phyloP scores from a whole-genome alignment of 1,139 yeast genomes.

The Sugiyamaella sp. region DNA sequence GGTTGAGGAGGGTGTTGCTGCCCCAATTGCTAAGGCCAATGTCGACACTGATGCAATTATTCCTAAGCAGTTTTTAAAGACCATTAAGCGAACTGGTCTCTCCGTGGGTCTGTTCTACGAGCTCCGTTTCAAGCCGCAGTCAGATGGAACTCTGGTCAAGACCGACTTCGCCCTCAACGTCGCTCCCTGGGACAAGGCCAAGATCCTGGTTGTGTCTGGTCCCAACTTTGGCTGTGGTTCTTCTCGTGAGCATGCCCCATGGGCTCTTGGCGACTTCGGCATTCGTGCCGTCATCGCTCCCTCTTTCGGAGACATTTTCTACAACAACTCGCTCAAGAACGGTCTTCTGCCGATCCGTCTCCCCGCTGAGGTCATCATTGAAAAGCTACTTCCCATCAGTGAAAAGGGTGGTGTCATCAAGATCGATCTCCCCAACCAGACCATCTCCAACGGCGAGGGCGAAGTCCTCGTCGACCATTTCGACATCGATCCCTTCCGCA shows the following conservation, averaged over 20 bases:
- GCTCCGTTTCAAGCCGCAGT: conserved; percentile 71
- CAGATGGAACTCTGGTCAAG: conserved; percentile 70
- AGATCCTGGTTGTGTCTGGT: conserved; percentile 88
- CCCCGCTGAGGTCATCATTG: conserved; percentile 69
- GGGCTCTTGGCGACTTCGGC: conserved; percentile 98
- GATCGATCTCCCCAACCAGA: conserved; percentile 84
- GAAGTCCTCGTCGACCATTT: conserved; percentile 78
- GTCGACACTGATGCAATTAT: conserved; percentile 98
- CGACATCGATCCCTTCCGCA: conserved; percentile 88
- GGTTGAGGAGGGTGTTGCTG: conserved; percentile 81
- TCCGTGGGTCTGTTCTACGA: conserved; percentile 88
- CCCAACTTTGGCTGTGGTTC: conserved; percentile 99
- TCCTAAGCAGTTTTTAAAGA: conserved; percentile 96
- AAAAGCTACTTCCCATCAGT: conserved; percentile 79
- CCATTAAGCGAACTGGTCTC: conserved; percentile 96
- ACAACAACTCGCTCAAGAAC: conserved; percentile 94
- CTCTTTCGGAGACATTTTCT: conserved; percentile 96
- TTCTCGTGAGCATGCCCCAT: conserved; percentile 98
- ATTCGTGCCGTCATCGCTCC: conserved; percentile 95
- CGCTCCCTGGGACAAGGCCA: conserved; percentile 76
- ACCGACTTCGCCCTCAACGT: conserved; percentile 90
- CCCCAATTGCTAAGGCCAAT: conserved; percentile 91
- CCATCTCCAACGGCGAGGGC: conserved; percentile 69
- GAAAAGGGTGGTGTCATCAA: conserved; percentile 69
- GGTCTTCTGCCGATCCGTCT: conserved; percentile 90